phyloP scores from a whole-genome alignment of 192 early-diverging fungal genomes.

The Dissophora globulifera region DNA sequence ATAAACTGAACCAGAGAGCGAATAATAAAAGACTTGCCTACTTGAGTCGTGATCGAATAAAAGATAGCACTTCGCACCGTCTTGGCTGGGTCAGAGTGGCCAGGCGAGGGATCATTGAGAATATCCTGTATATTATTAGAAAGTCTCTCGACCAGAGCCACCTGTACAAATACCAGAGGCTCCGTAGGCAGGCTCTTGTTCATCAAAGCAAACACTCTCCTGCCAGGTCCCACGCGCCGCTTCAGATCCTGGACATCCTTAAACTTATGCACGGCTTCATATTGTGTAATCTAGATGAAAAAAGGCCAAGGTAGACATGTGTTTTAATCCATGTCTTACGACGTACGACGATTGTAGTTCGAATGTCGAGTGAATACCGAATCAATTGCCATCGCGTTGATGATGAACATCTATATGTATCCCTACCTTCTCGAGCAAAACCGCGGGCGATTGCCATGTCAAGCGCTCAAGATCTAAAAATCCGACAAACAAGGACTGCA shows the following conservation, averaged over 20 bases:
- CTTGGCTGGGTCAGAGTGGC: slow-evolving; percentile 27
- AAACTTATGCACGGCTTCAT: slow-evolving; percentile 93
- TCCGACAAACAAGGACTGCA: slow-evolving; percentile 83
- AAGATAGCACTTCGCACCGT: slow-evolving; percentile 81
- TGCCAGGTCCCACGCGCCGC: slow-evolving; percentile 69
- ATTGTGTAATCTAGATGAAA: slow-evolving; percentile 69
- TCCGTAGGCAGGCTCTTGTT: slow-evolving; percentile 80
- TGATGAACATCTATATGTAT: no score
- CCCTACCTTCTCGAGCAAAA: slow-evolving; percentile 83
- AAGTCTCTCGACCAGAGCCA: slow-evolving; percentile 75
- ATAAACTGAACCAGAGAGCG: not conserved
- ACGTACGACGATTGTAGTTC: no score
- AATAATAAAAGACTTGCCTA: slow-evolving; percentile 55
- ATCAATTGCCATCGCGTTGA: no score
- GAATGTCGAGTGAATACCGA: no score
- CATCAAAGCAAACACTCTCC: slow-evolving; percentile 89
- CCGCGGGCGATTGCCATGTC: slow-evolving; percentile 85
- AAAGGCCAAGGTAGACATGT: not conserved
- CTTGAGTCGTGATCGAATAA: slow-evolving; percentile 94
- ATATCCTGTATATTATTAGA: slow-evolving; percentile 73
- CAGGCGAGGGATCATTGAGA: slow-evolving; percentile 36
- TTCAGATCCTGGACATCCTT: slow-evolving; percentile 84
- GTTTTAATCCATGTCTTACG: no score
- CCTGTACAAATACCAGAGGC: slow-evolving; percentile 91
- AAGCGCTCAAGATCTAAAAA: slow-evolving; percentile 83